Conservation (phyloP, 192 early-diverging fungal species). For the Umbelopsis vinacea region DNA sequence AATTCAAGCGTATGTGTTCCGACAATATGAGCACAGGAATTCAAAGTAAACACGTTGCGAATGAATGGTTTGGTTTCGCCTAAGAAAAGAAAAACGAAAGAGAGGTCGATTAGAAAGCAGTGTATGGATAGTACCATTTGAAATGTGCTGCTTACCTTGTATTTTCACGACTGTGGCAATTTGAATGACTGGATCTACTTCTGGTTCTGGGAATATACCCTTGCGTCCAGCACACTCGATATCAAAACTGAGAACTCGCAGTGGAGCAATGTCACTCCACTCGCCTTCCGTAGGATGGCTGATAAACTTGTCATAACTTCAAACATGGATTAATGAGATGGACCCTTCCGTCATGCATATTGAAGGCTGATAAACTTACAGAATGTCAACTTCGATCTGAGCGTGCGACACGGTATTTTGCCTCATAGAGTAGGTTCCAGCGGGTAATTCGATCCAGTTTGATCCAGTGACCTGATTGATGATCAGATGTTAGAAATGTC, state of each 20-base stretch:
- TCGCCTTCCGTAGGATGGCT: slow-evolving; percentile 87
- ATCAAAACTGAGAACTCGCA: slow-evolving; percentile 96
- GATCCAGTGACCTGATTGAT: slow-evolving; percentile 69
- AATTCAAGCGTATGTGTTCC: slow-evolving; percentile 86
- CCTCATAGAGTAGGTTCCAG: slow-evolving; percentile 69
- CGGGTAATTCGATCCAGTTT: slow-evolving; percentile 91
- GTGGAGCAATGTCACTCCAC: slow-evolving; percentile 92
- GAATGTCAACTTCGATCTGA: slow-evolving; percentile 85
- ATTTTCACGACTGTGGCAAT: slow-evolving; percentile 94
- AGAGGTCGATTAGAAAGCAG: not conserved
- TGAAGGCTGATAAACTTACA: slow-evolving; percentile 41
- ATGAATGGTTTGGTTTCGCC: slow-evolving; percentile 90
- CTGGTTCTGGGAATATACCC: slow-evolving; percentile 93
- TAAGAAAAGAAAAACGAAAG: slow-evolving; percentile 11
- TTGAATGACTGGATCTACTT: slow-evolving; percentile 94
- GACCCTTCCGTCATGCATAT: not conserved
- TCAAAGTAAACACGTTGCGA: slow-evolving; percentile 92
- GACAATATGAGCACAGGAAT: slow-evolving; percentile 89
- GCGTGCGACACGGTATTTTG: slow-evolving; percentile 52
- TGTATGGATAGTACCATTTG: too few species aligned
- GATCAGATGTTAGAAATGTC: not conserved
- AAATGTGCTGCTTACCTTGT: slow-evolving; percentile 74
- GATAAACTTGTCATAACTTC: slow-evolving; percentile 74
- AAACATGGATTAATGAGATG: slow-evolving; percentile 26
- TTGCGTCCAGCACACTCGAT: slow-evolving; percentile 98